Conservation (phyloP, 352 stramenopile genomes). For the Pythium folliculosum region DNA sequence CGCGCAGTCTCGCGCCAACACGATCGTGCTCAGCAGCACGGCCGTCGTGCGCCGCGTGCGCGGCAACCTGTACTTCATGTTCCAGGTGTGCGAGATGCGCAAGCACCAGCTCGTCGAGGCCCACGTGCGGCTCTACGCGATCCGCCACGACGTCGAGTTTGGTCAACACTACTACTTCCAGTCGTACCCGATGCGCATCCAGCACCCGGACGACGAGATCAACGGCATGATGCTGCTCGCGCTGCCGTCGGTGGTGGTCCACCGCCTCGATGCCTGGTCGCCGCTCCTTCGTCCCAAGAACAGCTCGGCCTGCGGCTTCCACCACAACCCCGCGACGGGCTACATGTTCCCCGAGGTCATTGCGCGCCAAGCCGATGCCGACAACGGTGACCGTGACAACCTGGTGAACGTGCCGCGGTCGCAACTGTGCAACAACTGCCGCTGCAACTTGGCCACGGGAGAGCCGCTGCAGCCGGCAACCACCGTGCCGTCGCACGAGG, state of each 20-base stretch:
- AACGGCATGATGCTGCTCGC: constrained; percentile 88
- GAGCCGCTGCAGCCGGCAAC: constrained; percentile 23
- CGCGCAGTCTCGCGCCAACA: constrained; percentile 89
- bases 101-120: constrained; percentile 95
- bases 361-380: constrained; percentile 53
- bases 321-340: constrained; percentile 61
- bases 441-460: constrained; percentile 33
- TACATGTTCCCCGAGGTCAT: constrained; percentile 77
- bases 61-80: constrained; percentile 93
- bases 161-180: constrained; percentile 88
- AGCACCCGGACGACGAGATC: constrained; percentile 93
- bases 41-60: constrained; percentile 89
- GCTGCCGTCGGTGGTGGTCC: constrained; percentile 91
- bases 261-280: constrained; percentile 91
- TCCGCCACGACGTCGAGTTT: constrained; percentile 75
- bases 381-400: constrained; percentile 66
- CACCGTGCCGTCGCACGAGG: constrained; percentile 32
- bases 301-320: constrained; percentile 39
- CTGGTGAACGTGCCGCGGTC: constrained; percentile 32
- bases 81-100: constrained; percentile 88
- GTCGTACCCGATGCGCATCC: constrained; percentile 93
- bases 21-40: constrained; percentile 94
- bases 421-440: constrained; percentile 45
- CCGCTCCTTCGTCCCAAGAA: constrained; percentile 84
- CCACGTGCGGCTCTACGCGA: constrained; percentile 93